Percentiles rank a stretch among this genome's conserved stretches.
Conservation (phyloP, 1,284 basidiomycete genomes). For the Ustilago cynodontis region DNA sequence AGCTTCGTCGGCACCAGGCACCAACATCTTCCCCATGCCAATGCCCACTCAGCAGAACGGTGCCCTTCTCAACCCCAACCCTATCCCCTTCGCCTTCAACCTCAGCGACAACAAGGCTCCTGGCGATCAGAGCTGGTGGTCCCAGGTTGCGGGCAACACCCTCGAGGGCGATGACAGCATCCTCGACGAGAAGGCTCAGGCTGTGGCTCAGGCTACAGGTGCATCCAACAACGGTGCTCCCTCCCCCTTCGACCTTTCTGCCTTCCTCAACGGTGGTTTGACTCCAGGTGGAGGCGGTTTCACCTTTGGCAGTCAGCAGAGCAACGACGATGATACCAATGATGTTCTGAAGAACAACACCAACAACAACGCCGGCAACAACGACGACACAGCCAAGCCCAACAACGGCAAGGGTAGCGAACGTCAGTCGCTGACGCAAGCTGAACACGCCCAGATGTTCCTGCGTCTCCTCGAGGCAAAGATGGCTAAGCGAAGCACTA, state of each 20-base stretch:
- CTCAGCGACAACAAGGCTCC: conserved; percentile 54
- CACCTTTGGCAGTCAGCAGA: conserved; percentile 39
- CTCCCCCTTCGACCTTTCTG: conserved; percentile 59
- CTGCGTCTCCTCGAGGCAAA: conserved; percentile 55
- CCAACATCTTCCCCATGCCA: conserved; percentile 57
- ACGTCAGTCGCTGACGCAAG: conserved; percentile 36
- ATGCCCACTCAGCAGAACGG: conserved; percentile 64
- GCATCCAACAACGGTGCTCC: conserved; percentile 39
- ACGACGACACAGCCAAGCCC: conserved; percentile 21
- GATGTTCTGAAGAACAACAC: conserved; percentile 20
- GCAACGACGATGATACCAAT: conserved; percentile 15
- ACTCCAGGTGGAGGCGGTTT: conserved; percentile 55
- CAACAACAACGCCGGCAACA: neutral
- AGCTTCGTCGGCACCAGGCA: conserved; percentile 26
- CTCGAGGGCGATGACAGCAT: conserved; percentile 52
- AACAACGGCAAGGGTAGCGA: conserved; percentile 28
- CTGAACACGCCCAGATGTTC: conserved; percentile 58
- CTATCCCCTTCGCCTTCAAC: conserved; percentile 66
- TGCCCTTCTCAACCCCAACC: conserved; percentile 65
- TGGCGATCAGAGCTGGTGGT: conserved; percentile 63
- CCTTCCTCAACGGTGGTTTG: conserved; percentile 60
- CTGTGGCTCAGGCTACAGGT: conserved; percentile 54
- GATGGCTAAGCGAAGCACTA: conserved; percentile 44
- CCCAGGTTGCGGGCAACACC: conserved; percentile 50
- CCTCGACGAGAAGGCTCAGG: conserved; percentile 64